Evolutionary conservation across 768 basidiomycete genomes (phyloP).

Genomic region (Rubroboletus pulcherrimus): DNA sequence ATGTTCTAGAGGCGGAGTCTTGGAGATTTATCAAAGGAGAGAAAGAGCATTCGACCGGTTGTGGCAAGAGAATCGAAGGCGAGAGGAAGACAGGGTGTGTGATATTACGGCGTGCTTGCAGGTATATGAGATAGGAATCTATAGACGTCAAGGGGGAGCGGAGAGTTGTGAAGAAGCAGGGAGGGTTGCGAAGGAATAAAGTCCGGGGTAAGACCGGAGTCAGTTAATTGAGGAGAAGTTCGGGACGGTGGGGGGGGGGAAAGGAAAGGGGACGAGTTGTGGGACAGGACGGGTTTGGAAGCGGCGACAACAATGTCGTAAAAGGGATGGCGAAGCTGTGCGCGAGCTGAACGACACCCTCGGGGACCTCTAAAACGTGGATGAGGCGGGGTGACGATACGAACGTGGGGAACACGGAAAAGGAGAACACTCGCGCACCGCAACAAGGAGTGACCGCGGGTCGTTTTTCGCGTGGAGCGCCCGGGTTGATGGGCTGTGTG

Average conservation of each 20-base stretch:
- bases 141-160: conserved; percentile 19
- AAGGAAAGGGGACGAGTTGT: conserved; percentile 15
- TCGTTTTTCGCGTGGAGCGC: background rate
- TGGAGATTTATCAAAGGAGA: conserved; percentile 21
- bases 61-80: conserved; percentile 22
- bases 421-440: conserved; percentile 4
- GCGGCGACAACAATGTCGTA: conserved; percentile 23
- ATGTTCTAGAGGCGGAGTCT: conserved; percentile 18
- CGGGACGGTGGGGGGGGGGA: conserved; percentile 8
- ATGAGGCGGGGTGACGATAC: conserved; percentile 19
- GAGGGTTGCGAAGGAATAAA: conserved; percentile 19
- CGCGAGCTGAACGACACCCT: conserved; percentile 15
- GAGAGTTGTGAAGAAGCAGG: conserved; percentile 17
- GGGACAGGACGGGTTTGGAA: conserved; percentile 21
- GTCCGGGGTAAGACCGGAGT: conserved; percentile 30
- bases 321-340: conserved; percentile 22
- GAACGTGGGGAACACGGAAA: conserved; percentile 25
- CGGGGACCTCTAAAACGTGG: conserved; percentile 28
- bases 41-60: conserved; percentile 14
- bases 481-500: conserved; percentile 6
- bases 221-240: conserved; percentile 23
- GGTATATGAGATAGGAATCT: conserved; percentile 26
- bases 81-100: conserved; percentile 18
- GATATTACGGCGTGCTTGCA: conserved; percentile 24
- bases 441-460: background rate